These are phyloP conservation scores for Apiotrichum sp. DNA, from an alignment of 1,284 basidiomycete species.

Conservation along the genomic window DNA sequence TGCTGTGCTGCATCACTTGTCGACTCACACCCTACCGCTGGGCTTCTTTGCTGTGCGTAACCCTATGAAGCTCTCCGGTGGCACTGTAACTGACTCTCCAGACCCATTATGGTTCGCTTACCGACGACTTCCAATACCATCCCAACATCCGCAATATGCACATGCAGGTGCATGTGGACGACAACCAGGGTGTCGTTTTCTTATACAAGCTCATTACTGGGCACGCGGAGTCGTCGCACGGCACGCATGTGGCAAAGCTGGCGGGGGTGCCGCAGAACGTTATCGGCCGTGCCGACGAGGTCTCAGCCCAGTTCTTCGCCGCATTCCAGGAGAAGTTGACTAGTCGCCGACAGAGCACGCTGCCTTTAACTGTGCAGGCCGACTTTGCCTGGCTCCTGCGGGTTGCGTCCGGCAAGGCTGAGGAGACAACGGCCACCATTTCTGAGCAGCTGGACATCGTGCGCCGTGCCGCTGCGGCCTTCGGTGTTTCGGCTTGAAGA, in stretches of 20 bases:
- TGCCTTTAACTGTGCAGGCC: slow-evolving; percentile 73
- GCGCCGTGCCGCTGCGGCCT: slow-evolving; percentile 13
- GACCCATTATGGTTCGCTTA: slow-evolving; percentile 48
- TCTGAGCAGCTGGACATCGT: slow-evolving; percentile 32
- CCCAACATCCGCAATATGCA: slow-evolving; percentile 89
- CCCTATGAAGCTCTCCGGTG: too few species aligned
- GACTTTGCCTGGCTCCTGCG: slow-evolving; percentile 69
- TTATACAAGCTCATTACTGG: slow-evolving; percentile 87
- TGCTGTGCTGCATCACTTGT: slow-evolving; percentile 87
- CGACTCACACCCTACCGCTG: slow-evolving; percentile 80
- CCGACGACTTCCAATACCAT: slow-evolving; percentile 61
- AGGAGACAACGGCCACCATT: slow-evolving; percentile 11
- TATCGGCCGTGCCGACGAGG: slow-evolving; percentile 77
- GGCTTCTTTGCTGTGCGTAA: slow-evolving; percentile 51
- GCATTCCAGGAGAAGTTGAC: slow-evolving; percentile 73
- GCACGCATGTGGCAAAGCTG: slow-evolving; percentile 82
- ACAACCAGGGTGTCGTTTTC: slow-evolving; percentile 88
- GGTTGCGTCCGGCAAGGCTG: slow-evolving; percentile 8
- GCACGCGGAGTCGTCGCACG: slow-evolving; percentile 84
- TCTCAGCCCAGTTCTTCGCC: slow-evolving; percentile 80
- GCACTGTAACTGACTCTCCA: slow-evolving; percentile 22
- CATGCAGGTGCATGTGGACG: slow-evolving; percentile 88
- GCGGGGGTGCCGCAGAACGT: slow-evolving; percentile 64
- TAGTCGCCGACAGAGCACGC: slow-evolving; percentile 57
- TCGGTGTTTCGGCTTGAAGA: not conserved